phyloP scores from a whole-genome alignment of 2,329 filamentous ascomycete genomes.

The Trichocomaceae sp. region DNA sequence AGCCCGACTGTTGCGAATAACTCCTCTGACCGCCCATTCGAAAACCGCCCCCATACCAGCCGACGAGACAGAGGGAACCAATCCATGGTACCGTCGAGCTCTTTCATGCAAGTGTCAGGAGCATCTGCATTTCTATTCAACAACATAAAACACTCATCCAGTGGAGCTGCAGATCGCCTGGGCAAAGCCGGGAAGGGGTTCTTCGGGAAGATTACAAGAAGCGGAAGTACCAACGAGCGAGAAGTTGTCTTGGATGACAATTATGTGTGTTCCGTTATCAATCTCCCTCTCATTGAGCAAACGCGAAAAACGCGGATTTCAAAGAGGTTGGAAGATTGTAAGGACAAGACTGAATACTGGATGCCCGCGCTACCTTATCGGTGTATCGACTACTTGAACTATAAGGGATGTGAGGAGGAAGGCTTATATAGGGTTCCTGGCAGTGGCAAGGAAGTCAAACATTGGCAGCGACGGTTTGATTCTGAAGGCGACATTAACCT shows the following conservation, averaged over 20 bases:
- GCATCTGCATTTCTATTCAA: slow-evolving; percentile 60
- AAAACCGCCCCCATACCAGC: slow-evolving; percentile 23
- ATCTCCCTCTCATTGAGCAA: slow-evolving; percentile 78
- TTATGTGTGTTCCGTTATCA: slow-evolving; percentile 79
- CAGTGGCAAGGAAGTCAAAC: slow-evolving; percentile 82
- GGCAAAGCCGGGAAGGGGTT: slow-evolving; percentile 72
- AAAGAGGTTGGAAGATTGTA: slow-evolving; percentile 76
- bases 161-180: slow-evolving; percentile 63
- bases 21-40: slow-evolving; percentile 60
- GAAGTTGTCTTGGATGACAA: slow-evolving; percentile 69
- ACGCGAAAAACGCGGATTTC: slow-evolving; percentile 87
- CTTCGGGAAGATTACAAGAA: slow-evolving; percentile 70
- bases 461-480: slow-evolving; percentile 89
- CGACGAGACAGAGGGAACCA: slow-evolving; percentile 28
- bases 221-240: slow-evolving; percentile 62
- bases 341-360: slow-evolving; percentile 97
- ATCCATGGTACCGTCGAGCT: slow-evolving; percentile 39
- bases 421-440: slow-evolving; percentile 89
- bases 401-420: slow-evolving; percentile 88
- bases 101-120: slow-evolving; percentile 46
- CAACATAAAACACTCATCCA: slow-evolving; percentile 65
- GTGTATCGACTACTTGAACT: slow-evolving; percentile 93
- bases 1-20: slow-evolving; percentile 59
- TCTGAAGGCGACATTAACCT: slow-evolving; percentile 84
- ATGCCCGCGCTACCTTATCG: slow-evolving; percentile 95